Conservation (phyloP, 371 early-diverging fungal genomes). For the Mucor lusitanicus region DNA sequence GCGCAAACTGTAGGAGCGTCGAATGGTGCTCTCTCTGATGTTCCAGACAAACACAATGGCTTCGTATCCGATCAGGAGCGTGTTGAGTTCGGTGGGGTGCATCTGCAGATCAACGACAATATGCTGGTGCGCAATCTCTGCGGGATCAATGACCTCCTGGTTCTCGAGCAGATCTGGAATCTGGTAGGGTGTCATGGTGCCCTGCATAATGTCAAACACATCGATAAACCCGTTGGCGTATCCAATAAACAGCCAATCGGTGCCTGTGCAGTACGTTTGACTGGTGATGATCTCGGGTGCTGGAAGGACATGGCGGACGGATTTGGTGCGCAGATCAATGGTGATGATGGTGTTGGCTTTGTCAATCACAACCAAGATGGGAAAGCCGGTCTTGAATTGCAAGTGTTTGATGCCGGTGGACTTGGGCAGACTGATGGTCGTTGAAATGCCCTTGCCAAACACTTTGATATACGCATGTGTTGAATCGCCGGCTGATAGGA, state of each 20-base stretch:
- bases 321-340: slow-evolving; percentile 51
- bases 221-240: slow-evolving; percentile 57
- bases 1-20: slow-evolving; percentile 27
- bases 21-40: slow-evolving; percentile 43
- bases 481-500: slow-evolving; percentile 17
- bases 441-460: slow-evolving; percentile 47
- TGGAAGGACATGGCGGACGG: slow-evolving; percentile 34
- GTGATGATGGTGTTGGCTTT: slow-evolving; percentile 51
- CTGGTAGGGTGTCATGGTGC: slow-evolving; percentile 43
- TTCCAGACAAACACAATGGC: slow-evolving; percentile 53
- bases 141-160: neutral
- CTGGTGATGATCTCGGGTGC: slow-evolving; percentile 56
- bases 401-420: slow-evolving; percentile 49
- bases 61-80: slow-evolving; percentile 55
- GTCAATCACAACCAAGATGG: slow-evolving; percentile 51
- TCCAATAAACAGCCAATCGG: slow-evolving; percentile 63
- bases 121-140: neutral
- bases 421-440: slow-evolving; percentile 23
- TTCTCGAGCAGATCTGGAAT: slow-evolving; percentile 46
- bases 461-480: slow-evolving; percentile 32
- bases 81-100: slow-evolving; percentile 56
- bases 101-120: slow-evolving; percentile 53
- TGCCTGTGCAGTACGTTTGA: slow-evolving; percentile 49
- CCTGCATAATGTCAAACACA: slow-evolving; percentile 55
- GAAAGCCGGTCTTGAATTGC: slow-evolving; percentile 53